Percentiles rank a stretch among this genome's conserved stretches.
Evolutionary conservation across 148 eudicot species (phyloP).

Genomic region (Cornus florida): DNA sequence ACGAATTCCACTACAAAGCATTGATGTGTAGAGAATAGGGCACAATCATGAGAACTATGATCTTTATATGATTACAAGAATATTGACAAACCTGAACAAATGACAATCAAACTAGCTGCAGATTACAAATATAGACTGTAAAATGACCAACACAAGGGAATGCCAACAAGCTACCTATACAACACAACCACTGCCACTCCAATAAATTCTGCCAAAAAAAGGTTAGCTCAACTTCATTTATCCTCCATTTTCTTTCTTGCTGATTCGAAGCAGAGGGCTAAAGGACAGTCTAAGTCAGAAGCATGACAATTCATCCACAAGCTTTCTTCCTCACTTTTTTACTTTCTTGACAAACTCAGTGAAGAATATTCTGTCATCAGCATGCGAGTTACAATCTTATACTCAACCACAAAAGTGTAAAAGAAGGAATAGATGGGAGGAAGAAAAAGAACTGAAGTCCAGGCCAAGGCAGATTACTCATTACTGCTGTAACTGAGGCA

Average conservation of each 20-base stretch:
- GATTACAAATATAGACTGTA: constrained; percentile 44
- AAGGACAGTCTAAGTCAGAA: constrained; percentile 46
- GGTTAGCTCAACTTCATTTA: constrained; percentile 52
- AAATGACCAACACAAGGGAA: constrained; percentile 13
- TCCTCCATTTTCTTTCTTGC: constrained; percentile 16
- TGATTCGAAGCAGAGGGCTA: constrained; percentile 33
- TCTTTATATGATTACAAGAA: constrained; percentile 45
- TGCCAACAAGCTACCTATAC: constrained; percentile 61
- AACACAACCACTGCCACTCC: constrained; percentile 48
- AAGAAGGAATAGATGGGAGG: constrained; percentile 1
- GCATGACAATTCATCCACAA: constrained; percentile 38
- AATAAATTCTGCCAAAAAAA: constrained; percentile 40
- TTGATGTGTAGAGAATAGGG: background rate
- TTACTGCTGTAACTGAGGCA: constrained; percentile 24
- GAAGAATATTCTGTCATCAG: constrained; percentile 30
- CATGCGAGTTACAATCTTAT: constrained; percentile 51
- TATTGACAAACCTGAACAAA: constrained; percentile 61
- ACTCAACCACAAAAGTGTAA: constrained; percentile 35
- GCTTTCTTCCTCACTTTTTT: constrained; percentile 12
- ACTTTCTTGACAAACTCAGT: constrained; percentile 3
- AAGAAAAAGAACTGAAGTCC: constrained; percentile 17
- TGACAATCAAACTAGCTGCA: constrained; percentile 54
- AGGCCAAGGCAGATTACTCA: constrained; percentile 32
- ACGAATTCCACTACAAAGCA: background rate
- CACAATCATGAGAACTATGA: constrained; percentile 1